Evolutionary conservation across 1,139 yeast genomes (phyloP).

Genomic region (Blastobotrys capitulatus): DNA sequence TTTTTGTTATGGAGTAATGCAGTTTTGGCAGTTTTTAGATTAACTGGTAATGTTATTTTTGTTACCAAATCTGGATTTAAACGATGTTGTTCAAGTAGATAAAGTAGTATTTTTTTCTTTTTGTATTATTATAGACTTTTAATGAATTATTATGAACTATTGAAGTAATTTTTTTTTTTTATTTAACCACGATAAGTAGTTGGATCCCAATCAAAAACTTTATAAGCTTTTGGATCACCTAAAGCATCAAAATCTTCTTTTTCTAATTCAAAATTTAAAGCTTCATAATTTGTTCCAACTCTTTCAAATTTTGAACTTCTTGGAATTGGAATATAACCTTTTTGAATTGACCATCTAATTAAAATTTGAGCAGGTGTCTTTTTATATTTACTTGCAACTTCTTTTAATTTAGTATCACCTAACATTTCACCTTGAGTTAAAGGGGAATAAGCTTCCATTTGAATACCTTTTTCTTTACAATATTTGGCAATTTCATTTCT

Average conservation of each 20-base stretch:
- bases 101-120: not conserved
- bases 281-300: constrained; percentile 41
- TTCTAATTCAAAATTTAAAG: constrained; percentile 40
- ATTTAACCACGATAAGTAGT: constrained; percentile 16
- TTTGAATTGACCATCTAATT: constrained; percentile 39
- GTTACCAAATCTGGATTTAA: constrained; percentile 41
- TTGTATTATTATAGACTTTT: no score
- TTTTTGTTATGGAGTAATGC: constrained; percentile 80
- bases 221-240: constrained; percentile 18
- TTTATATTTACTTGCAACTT: constrained; percentile 37
- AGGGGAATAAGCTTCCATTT: constrained; percentile 76
- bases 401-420: constrained; percentile 46
- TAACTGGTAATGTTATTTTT: constrained; percentile 61
- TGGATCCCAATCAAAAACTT: constrained; percentile 23
- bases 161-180: not conserved
- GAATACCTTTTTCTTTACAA: constrained; percentile 54
- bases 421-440: constrained; percentile 57
- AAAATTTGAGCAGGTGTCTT: constrained; percentile 42
- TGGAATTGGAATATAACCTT: constrained; percentile 58
- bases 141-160: no score
- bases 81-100: constrained; percentile 23
- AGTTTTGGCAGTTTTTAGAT: constrained; percentile 66
- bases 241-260: constrained; percentile 15
- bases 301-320: constrained; percentile 55
- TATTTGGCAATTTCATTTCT: constrained; percentile 62